Evolutionary conservation across 805 yeast genomes (phyloP).

Genomic region (Millerago galiae): DNA sequence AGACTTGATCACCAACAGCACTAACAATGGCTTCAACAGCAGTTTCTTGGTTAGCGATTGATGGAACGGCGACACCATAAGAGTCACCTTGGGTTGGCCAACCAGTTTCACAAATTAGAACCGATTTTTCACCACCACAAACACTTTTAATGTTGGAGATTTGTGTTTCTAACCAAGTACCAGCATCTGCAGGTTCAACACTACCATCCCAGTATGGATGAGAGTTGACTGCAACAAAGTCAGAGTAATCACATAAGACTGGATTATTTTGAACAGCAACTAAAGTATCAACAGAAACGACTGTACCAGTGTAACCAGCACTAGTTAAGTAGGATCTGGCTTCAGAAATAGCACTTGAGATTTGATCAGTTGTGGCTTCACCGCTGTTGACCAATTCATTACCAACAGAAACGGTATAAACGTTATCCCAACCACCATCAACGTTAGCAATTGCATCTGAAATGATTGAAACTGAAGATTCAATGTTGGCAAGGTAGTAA

Average conservation of each 20-base stretch:
- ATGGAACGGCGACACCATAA: conserved; percentile 52
- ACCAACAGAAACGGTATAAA: conserved; percentile 56
- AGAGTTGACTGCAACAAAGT: conserved; percentile 59
- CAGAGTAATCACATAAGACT: conserved; percentile 47
- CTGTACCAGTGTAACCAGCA: conserved; percentile 45
- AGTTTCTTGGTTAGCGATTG: conserved; percentile 41
- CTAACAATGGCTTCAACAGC: conserved; percentile 46
- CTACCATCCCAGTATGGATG: conserved; percentile 63
- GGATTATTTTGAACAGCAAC: conserved; percentile 52
- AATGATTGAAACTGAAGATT: conserved; percentile 37
- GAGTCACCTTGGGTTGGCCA: conserved; percentile 62
- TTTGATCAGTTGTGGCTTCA: conserved; percentile 37
- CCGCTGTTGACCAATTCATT: conserved; percentile 59
- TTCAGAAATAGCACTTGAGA: conserved; percentile 38
- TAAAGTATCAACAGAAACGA: conserved; percentile 60
- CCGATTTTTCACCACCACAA: conserved; percentile 40
- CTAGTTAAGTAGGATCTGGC: conserved; percentile 42
- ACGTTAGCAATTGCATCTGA: conserved; percentile 36
- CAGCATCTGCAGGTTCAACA: conserved; percentile 44
- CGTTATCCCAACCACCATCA: conserved; percentile 48
- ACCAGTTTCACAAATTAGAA: conserved; percentile 56
- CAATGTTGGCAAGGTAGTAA: conserved; percentile 41
- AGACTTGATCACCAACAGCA: conserved; percentile 40
- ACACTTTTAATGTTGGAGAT: conserved; percentile 35
- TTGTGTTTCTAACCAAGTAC: conserved; percentile 45